Percentiles rank a stretch among this genome's conserved stretches.
Evolutionary conservation across 352 stramenopile genomes (phyloP).

Genomic region (Globisporangium okanoganense): DNA sequence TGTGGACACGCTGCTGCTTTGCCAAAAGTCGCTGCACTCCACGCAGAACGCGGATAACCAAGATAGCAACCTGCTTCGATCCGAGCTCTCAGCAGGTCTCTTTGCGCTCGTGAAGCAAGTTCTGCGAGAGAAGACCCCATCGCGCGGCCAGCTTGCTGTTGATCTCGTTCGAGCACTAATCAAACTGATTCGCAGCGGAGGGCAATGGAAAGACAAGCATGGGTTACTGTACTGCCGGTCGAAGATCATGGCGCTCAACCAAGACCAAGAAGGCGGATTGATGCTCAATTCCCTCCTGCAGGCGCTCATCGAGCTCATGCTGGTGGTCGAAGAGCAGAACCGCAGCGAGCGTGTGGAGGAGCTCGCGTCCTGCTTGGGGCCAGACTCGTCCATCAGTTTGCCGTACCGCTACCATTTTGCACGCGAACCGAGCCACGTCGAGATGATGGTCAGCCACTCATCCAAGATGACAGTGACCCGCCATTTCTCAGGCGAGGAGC

Average conservation of each 20-base stretch:
- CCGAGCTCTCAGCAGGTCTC: conserved; percentile 55
- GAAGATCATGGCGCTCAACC: conserved; percentile 80
- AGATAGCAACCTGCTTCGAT: conserved; percentile 28
- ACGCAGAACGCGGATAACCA: conserved; percentile 4
- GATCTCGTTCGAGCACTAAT: conserved; percentile 67
- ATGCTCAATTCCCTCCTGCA: conserved; percentile 76
- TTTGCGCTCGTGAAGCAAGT: conserved; percentile 78
- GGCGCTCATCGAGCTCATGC: conserved; percentile 78
- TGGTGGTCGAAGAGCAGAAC: conserved; percentile 79
- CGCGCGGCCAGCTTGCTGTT: conserved; percentile 47
- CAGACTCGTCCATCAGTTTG: conserved; percentile 53
- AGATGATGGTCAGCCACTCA: conserved; percentile 80
- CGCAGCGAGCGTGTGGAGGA: conserved; percentile 39
- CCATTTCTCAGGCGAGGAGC: conserved; percentile 71
- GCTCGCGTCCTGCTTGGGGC: conserved; percentile 46
- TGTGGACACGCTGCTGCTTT: conserved; percentile 26
- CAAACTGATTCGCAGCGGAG: conserved; percentile 51
- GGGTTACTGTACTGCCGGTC: conserved; percentile 79
- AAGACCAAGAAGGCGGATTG: conserved; percentile 76
- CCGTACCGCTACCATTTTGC: conserved; percentile 78
- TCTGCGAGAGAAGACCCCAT: conserved; percentile 51
- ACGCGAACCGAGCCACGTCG: conserved; percentile 41
- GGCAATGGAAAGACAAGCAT: conserved; percentile 66
- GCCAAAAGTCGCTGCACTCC: conserved; percentile 9
- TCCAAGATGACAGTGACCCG: conserved; percentile 75